Conservation (phyloP, 306 rosid species). For the Gleditsia sinensis region DNA sequence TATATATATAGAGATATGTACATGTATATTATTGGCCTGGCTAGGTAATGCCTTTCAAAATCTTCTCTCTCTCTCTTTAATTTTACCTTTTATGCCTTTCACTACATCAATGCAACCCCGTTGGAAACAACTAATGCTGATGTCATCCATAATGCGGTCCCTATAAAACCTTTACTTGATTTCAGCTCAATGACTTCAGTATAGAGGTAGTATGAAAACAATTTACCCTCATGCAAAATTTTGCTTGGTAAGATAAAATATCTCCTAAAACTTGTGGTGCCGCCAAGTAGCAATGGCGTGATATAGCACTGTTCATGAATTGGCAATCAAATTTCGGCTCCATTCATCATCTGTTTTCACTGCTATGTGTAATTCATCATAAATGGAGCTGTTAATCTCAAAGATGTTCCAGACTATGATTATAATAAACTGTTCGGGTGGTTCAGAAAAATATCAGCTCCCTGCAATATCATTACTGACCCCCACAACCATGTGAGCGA, state of each 20-base stretch:
- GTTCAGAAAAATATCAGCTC: slow-evolving; percentile 8
- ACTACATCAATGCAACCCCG: slow-evolving; percentile 36
- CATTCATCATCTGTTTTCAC: not conserved
- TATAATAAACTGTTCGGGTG: not conserved
- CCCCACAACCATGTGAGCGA: slow-evolving; percentile 21
- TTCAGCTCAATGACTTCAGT: slow-evolving; percentile 22
- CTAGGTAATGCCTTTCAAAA: slow-evolving; percentile 19
- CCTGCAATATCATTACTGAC: not conserved
- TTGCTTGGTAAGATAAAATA: slow-evolving; percentile 4
- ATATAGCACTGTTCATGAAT: not conserved
- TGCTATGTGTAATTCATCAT: not conserved
- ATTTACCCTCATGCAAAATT: slow-evolving; percentile 22
- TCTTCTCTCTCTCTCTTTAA: not conserved
- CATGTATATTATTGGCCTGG: slow-evolving; percentile 28
- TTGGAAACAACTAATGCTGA: slow-evolving; percentile 45
- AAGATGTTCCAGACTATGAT: slow-evolving; percentile 10
- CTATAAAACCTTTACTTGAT: slow-evolving; percentile 31
- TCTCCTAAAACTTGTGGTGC: slow-evolving; percentile 27
- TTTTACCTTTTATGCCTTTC: slow-evolving; percentile 32
- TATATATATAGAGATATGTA: slow-evolving; percentile 41
- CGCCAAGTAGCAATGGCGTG: not conserved
- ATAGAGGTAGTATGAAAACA: not conserved
- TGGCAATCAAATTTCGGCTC: not conserved
- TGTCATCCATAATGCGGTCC: slow-evolving; percentile 46
- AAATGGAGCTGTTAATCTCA: not conserved